Conservation (phyloP, 2,329 filamentous ascomycete genomes). For the Penicillium digitatum region DNA sequence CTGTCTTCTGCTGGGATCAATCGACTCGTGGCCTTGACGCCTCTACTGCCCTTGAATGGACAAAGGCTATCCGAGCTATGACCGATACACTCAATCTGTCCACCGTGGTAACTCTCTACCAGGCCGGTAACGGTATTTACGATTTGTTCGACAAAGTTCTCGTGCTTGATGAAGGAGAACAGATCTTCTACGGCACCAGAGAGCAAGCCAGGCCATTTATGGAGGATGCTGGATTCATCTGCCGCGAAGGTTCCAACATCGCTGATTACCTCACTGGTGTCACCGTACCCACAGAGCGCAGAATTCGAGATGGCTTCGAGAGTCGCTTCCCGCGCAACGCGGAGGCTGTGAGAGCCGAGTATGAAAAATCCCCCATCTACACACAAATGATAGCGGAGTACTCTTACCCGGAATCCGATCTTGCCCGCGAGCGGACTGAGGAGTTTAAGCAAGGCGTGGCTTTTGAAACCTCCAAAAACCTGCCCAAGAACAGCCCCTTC, state of each 20-base stretch:
- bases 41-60: conserved; percentile 60
- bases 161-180: conserved; percentile 61
- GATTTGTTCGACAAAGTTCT: conserved; percentile 67
- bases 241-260: conserved; percentile 58
- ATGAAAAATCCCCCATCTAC: conserved; percentile 52
- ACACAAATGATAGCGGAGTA: conserved; percentile 54
- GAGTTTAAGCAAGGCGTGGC: conserved; percentile 54
- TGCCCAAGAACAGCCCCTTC: conserved; percentile 54
- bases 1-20: conserved; percentile 66
- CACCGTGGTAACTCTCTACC: conserved; percentile 63
- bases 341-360: conserved; percentile 45
- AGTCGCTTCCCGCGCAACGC: conserved; percentile 45
- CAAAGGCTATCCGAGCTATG: conserved; percentile 59
- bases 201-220: conserved; percentile 60
- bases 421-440: conserved; percentile 49
- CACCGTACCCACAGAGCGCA: conserved; percentile 53
- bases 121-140: conserved; percentile 67
- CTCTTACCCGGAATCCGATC: conserved; percentile 51
- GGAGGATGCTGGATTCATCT: conserved; percentile 62
- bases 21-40: conserved; percentile 63
- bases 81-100: conserved; percentile 59
- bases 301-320: conserved; percentile 44
- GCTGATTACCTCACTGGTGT: conserved; percentile 65
- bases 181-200: conserved; percentile 62
- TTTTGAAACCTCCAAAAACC: conserved; percentile 53